Percentiles rank a stretch among this genome's conserved stretches.
These are phyloP conservation scores for Pythium aristosporum DNA, from an alignment of 352 stramenopile species.

Conservation along the genomic window DNA sequence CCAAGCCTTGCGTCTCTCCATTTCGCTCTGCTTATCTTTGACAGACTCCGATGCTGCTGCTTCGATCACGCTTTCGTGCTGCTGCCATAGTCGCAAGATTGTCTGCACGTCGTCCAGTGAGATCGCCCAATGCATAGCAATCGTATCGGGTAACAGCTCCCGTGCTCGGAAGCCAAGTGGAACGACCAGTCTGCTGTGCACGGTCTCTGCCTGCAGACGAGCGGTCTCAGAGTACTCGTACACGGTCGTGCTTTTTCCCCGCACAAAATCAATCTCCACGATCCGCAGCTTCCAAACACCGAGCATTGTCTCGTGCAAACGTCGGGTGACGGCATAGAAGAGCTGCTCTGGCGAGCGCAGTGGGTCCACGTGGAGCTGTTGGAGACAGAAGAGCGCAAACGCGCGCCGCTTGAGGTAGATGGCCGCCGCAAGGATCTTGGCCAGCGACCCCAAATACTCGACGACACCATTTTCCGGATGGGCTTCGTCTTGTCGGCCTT, in stretches of 20 bases:
- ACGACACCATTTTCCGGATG: slow-evolving; percentile 67
- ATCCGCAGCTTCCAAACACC: slow-evolving; percentile 57
- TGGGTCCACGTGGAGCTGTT: slow-evolving; percentile 36
- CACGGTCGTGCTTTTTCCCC: slow-evolving; percentile 49
- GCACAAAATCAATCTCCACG: slow-evolving; percentile 48
- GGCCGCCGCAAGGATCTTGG: slow-evolving; percentile 39
- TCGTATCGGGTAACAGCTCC: slow-evolving; percentile 53
- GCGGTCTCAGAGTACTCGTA: slow-evolving; percentile 58
- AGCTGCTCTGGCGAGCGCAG: slow-evolving; percentile 60
- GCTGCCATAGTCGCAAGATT: slow-evolving; percentile 12
- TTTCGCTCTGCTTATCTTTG: slow-evolving; percentile 1
- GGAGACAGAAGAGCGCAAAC: slow-evolving; percentile 45
- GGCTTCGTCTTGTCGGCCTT: slow-evolving; percentile 51
- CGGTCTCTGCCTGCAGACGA: slow-evolving; percentile 1
- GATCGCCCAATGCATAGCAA: slow-evolving; percentile 33
- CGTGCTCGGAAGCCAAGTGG: slow-evolving; percentile 41
- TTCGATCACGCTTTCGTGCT: slow-evolving; percentile 3
- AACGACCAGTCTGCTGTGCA: slow-evolving; percentile 27
- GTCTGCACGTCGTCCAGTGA: slow-evolving; percentile 5
- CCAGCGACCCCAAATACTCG: slow-evolving; percentile 43
- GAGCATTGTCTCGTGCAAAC: slow-evolving; percentile 45
- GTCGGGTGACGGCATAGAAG: slow-evolving; percentile 38
- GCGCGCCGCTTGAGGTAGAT: slow-evolving; percentile 70
- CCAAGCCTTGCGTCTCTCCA: slow-evolving; percentile 8
- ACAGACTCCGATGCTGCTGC: not conserved